These are phyloP conservation scores for Raffaelea ambrosiae DNA, from an alignment of 2,329 filamentous ascomycete species.

Conservation along the genomic window DNA sequence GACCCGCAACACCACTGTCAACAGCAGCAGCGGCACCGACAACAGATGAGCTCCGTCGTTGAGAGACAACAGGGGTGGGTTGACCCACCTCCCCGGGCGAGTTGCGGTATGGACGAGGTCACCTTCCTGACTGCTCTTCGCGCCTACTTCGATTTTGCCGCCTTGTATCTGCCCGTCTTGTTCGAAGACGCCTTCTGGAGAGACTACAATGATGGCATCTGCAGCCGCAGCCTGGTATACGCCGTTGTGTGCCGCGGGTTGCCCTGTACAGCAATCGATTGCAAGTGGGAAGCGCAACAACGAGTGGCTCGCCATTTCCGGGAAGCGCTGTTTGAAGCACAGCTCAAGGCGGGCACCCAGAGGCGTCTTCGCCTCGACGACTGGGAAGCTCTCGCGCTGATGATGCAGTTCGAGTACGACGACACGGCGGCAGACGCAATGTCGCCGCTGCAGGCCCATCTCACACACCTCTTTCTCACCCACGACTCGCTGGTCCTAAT, in stretches of 20 bases:
- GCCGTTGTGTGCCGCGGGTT: conserved; percentile 18
- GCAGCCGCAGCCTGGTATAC: conserved; percentile 15
- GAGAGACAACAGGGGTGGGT: no score
- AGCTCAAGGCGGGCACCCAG: conserved; percentile 1
- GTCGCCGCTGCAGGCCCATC: conserved; percentile 7
- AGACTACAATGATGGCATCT: conserved; percentile 14
- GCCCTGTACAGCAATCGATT: conserved; percentile 10
- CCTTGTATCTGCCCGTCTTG: conserved; percentile 15
- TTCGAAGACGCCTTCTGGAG: conserved; percentile 17
- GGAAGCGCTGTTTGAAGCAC: conserved; percentile 12
- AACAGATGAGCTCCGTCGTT: no score
- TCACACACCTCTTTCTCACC: conserved; percentile 15
- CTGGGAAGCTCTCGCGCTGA: conserved; percentile 15
- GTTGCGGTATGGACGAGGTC: conserved; percentile 5
- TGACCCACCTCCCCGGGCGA: no score
- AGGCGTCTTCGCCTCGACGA: conserved; percentile 10
- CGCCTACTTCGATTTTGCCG: conserved; percentile 16
- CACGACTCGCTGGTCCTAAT: conserved; percentile 18
- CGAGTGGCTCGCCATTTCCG: conserved; percentile 15
- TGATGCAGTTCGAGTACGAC: conserved; percentile 12
- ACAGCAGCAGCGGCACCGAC: no score
- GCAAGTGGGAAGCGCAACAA: conserved; percentile 15
- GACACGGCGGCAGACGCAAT: background rate
- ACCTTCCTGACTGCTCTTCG: conserved; percentile 11
- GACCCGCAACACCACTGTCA: no score